Base-by-base conservation (phyloP, 352 stramenopile species). In the Phytophthora tubulina region DNA sequence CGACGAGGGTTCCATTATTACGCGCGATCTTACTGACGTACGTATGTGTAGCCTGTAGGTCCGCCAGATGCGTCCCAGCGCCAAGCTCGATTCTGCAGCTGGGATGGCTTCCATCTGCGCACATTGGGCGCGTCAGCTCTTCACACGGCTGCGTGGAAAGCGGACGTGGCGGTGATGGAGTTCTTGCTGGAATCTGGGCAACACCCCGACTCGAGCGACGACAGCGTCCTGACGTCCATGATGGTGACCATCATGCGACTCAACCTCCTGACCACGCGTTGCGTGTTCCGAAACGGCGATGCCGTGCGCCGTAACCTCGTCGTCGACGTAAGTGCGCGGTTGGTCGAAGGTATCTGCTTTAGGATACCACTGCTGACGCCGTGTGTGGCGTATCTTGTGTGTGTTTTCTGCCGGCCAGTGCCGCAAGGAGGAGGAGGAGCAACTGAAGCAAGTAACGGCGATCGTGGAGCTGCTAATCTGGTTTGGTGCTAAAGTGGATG, bases 231-330 rank as follows among this genome's bases (percentile, higher is more conserved):
- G 61, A 78, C 74, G 32, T 39, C 74, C 2, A 63, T 75, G 17
- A 78, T 78, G 70, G 51, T 81, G 30, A 33, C 66, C 9, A 75
- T 76, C 32, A 17, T 81, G 36, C 70, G 61, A 0, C 70, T 67
- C 7, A 75, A 57, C 38, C 46, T 81, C 27, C 54, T 71, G 41
- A 68, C 61, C 21, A 76, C 67, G 57, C 70, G 74, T 48, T 76
- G 70, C 11, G 46, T 81, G 3, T 58, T 78, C 10, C 61, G 67
- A 1, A 59, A 57, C 3, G 51, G 57, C 1, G 27, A 61, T 3
- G 65, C 62, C 7, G 56, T 81, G 11, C 61, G 44, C 0, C 70
- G 64, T 21, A 81, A 81, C 10, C 44, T 44, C 8, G 57, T 78
- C 1, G 57, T 78, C 10, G 55, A 81, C 14, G 74, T 78, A 21